phyloP scores from a whole-genome alignment of 352 stramenopile species.

The Pythium rishiriense region DNA sequence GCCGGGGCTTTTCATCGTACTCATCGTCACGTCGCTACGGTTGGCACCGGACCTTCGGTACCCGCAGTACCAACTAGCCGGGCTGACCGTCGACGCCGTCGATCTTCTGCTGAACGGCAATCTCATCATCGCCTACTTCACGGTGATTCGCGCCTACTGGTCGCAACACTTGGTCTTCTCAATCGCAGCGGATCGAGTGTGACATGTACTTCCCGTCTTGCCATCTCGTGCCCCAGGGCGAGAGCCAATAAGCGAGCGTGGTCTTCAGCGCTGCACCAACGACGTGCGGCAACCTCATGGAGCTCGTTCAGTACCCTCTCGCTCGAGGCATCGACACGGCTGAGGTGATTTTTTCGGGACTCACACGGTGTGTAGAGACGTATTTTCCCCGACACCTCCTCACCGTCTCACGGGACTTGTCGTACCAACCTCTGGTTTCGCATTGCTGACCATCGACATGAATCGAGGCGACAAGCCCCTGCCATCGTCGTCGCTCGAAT shows the following conservation, averaged over 20 bases:
- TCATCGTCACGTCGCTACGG: not conserved
- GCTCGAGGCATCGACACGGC: not conserved
- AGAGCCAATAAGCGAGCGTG: not conserved
- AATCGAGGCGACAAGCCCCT: too few species aligned
- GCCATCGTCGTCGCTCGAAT: too few species aligned
- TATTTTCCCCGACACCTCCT: not conserved
- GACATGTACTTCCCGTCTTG: conserved; percentile 13
- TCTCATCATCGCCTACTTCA: conserved; percentile 2
- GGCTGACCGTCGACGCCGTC: not conserved
- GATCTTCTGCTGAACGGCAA: not conserved
- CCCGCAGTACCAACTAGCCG: not conserved
- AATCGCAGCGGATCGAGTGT: not conserved
- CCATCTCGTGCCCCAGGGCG: not conserved
- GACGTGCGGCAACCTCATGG: not conserved
- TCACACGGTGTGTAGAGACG: not conserved
- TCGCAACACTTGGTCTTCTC: not conserved
- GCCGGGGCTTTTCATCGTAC: not conserved
- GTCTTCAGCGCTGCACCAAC: not conserved
- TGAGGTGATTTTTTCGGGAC: not conserved
- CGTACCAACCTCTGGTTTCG: not conserved
- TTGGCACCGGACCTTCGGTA: not conserved
- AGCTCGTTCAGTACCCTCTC: not conserved
- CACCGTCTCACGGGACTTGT: not conserved
- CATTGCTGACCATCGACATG: not conserved
- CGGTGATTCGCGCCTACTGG: not conserved